Evolutionary conservation across 164 flowering plant genomes (phyloP).

Genomic region (Piper betle): DNA sequence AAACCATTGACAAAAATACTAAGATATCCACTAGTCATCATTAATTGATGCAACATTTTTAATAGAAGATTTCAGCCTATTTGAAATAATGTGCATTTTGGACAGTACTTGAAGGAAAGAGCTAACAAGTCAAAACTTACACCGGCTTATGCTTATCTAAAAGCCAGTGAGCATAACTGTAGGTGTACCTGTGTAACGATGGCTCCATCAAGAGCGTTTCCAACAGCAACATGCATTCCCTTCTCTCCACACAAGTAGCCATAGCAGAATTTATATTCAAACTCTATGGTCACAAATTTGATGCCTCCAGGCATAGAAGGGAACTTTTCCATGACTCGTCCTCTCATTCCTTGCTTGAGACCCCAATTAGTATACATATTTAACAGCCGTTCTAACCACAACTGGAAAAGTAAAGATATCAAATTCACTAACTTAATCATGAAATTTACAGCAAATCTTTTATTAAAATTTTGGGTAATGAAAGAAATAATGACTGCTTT

Average conservation of each 20-base stretch:
- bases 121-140: too few species aligned
- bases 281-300: conserved; percentile 54
- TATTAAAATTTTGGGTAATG: background rate
- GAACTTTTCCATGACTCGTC: conserved; percentile 47
- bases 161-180: background rate
- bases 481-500: background rate
- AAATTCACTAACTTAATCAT: background rate
- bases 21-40: too few species aligned
- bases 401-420: conserved; percentile 22
- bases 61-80: too few species aligned
- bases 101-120: too few species aligned
- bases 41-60: too few species aligned
- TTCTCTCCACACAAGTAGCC: conserved; percentile 79
- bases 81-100: too few species aligned
- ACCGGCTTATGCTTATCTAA: too few species aligned
- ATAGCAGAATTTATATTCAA: conserved; percentile 62
- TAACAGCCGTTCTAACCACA: conserved; percentile 60
- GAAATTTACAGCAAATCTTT: background rate
- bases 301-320: conserved; percentile 37
- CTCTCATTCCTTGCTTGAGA: conserved; percentile 52
- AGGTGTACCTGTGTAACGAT: conserved; percentile 29
- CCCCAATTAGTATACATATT: conserved; percentile 82
- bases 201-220: conserved; percentile 20
- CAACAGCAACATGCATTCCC: conserved; percentile 50
- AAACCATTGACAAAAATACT: too few species aligned